Evolutionary conservation across 306 rosid species (phyloP).

Genomic region (Quillaja saponaria): DNA sequence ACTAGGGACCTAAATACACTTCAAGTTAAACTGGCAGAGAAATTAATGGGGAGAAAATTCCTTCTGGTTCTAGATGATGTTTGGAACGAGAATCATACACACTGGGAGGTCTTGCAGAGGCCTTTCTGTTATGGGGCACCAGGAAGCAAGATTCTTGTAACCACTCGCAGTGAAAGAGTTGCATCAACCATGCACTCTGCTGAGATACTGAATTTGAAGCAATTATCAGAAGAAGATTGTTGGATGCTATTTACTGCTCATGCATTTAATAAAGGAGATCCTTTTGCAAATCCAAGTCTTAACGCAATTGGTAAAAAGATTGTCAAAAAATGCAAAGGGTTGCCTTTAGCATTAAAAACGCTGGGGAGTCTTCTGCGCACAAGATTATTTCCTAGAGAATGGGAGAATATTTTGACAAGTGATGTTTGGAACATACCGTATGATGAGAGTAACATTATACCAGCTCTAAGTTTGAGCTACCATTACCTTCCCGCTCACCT

Average conservation of each 20-base stretch:
- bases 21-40: conserved; percentile 8
- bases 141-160: conserved; percentile 33
- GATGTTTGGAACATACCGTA: conserved; percentile 19
- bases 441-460: neutral
- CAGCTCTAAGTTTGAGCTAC: conserved; percentile 30
- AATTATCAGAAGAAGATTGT: conserved; percentile 21
- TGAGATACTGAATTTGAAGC: neutral
- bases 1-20: neutral
- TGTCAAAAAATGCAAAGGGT: conserved; percentile 24
- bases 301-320: conserved; percentile 20
- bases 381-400: neutral
- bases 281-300: neutral
- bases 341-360: conserved; percentile 39
- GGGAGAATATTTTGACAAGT: neutral
- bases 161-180: conserved; percentile 28
- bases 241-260: conserved; percentile 19
- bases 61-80: conserved; percentile 36
- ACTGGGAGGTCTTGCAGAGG: conserved; percentile 15
- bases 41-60: conserved; percentile 6
- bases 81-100: conserved; percentile 25
- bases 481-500: conserved; percentile 10
- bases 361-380: conserved; percentile 31
- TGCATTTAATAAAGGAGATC: conserved; percentile 2
- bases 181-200: conserved; percentile 11
- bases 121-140: conserved; percentile 21